These are phyloP conservation scores for Sergeia podlipaevii DNA, from an alignment of 208 protist species.

Conservation along the genomic window DNA sequence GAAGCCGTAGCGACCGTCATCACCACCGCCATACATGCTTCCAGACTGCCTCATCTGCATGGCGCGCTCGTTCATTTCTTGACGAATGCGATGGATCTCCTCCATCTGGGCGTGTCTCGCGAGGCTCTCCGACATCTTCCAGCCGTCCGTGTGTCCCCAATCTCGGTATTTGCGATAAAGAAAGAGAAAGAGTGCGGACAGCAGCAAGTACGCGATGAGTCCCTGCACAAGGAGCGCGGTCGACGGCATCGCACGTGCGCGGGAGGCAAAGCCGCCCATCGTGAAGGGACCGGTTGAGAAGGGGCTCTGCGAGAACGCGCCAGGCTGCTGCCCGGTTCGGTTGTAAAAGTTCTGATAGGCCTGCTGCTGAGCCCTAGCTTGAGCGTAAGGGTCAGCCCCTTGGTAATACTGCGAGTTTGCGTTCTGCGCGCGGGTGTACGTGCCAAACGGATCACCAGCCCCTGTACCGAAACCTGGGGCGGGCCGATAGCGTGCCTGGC, in stretches of 20 bases:
- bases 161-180: conserved; percentile 63
- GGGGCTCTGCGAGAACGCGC: conserved; percentile 47
- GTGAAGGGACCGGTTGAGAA: conserved; percentile 53
- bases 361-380: conserved; percentile 19
- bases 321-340: background rate
- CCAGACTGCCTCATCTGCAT: conserved; percentile 15
- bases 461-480: background rate
- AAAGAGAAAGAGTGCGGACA: conserved; percentile 52
- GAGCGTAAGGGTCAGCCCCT: conserved; percentile 29
- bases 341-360: conserved; percentile 45
- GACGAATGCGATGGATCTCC: conserved; percentile 66
- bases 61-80: conserved; percentile 63
- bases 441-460: conserved; percentile 13
- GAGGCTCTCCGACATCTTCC: conserved; percentile 71
- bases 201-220: conserved; percentile 61
- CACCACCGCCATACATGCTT: conserved; percentile 4
- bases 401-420: conserved; percentile 24
- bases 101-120: conserved; percentile 73
- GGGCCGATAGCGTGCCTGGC: background rate
- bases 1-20: background rate
- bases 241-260: conserved; percentile 38
- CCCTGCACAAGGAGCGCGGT: conserved; percentile 49
- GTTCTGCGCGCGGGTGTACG: conserved; percentile 9
- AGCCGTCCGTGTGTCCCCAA: conserved; percentile 70
- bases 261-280: conserved; percentile 33